Percentiles rank a stretch among this genome's conserved stretches.
Evolutionary conservation across 2,329 filamentous ascomycete species (phyloP).

Genomic region (Cadophora sp.): DNA sequence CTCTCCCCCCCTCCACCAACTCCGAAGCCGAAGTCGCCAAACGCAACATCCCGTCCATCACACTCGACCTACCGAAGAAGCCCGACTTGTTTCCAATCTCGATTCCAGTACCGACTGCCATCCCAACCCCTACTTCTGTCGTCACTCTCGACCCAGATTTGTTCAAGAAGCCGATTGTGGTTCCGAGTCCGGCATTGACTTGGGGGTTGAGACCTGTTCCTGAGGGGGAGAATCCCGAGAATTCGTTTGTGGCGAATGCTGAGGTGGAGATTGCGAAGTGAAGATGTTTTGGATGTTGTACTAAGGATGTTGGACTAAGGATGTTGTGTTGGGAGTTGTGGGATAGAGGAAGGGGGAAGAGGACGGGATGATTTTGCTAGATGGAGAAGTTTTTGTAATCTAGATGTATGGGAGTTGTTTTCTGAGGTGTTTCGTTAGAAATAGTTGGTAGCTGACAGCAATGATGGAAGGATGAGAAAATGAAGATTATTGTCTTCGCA

Average conservation of each 20-base stretch:
- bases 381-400: no score
- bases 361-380: no score
- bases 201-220: neutral
- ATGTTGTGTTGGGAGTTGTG: no score
- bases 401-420: no score
- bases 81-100: neutral
- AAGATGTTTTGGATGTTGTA: no score
- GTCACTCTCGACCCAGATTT: neutral
- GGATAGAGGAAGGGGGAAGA: no score
- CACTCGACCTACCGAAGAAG: neutral
- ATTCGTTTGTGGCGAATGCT: neutral
- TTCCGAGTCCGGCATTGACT: neutral
- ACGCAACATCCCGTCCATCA: neutral
- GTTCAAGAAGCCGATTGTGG: neutral
- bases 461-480: no score
- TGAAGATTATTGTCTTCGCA: no score
- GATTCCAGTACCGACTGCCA: no score
- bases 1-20: neutral
- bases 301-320: neutral
- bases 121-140: neutral
- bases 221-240: neutral
- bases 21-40: neutral
- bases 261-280: neutral
- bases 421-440: no score
- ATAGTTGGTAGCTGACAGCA: no score